Evolutionary conservation across 2,329 filamentous ascomycete genomes (phyloP), one percentile per base, ranked within the genome.

Genomic region (Metarhizium humberi): DNA sequence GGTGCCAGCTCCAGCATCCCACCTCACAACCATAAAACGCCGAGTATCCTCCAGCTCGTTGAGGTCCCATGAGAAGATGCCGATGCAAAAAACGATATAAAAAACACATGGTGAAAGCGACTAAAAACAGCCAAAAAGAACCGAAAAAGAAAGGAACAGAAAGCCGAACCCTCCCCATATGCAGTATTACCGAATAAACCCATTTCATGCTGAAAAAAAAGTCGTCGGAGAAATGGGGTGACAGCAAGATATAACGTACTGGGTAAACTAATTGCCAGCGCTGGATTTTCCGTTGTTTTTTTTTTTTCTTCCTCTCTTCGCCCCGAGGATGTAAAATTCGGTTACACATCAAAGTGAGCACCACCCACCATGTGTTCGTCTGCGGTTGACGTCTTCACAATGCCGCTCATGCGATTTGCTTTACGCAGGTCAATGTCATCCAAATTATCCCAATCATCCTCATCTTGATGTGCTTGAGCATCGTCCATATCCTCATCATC

Each of bases 281-380:
- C n/a, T 36, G 34, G n/a, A 14, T 34, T 43, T 36, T 52, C 20
- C 32, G 6, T 20, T 18, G 5, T 45, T 5, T 18, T 34, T 34
- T 29, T 25, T 29, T 40, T 53, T n/a, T n/a, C n/a, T n/a, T 14
- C 51, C 49, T 42, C 32, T 6, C 25, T 25, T 3, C 36, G 40
- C 38, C 42, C 34, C 10, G 46, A 20, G 40, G n/a, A 32, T 51
- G 25, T 30, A 7, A 7, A 42, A 48, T 38, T 20, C 29, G 38
- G 14, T 78, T 75, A 86, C 70, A 82, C 76, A 66, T 87, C 82
- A 69, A 87, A 86, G 56, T 84, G 78, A 51, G 78, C 76, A 56
- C 76, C 76, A 60, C 78, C 80, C 63, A 87, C 81, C 75, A 85
- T 82, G 59, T 82, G 76, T 65, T 85, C 81, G 57, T 87, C 84